phyloP scores from a whole-genome alignment of 2,329 filamentous ascomycete genomes.

The Botrytis fragariae region DNA sequence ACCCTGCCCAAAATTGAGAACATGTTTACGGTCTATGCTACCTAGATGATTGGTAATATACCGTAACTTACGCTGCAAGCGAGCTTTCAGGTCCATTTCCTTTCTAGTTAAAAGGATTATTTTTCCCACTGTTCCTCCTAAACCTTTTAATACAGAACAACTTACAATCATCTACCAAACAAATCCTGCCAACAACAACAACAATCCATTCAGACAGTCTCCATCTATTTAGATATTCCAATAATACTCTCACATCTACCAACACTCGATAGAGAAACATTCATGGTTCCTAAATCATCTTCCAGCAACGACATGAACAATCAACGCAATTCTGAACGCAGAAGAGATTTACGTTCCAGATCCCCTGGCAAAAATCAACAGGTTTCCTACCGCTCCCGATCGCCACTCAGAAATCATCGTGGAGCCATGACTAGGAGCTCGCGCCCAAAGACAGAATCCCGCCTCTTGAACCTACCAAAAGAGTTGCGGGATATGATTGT shows the following conservation, averaged over 20 bases:
- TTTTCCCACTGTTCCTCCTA: not conserved
- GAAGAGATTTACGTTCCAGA: slow-evolving; percentile 21
- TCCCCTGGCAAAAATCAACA: slow-evolving; percentile 18
- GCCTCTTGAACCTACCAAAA: not conserved
- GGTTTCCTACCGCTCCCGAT: slow-evolving; percentile 26
- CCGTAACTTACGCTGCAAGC: not conserved
- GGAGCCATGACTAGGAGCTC: not conserved
- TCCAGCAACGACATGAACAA: not conserved
- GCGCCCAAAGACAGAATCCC: not conserved
- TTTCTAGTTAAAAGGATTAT: not conserved
- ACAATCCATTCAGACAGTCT: not conserved
- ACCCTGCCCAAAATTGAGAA: not conserved
- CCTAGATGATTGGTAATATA: not conserved
- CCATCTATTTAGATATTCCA: too few species aligned
- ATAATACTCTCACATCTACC: not conserved
- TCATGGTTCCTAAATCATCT: not conserved
- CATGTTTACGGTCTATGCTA: not conserved
- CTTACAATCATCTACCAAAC: not conserved
- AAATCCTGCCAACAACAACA: not conserved
- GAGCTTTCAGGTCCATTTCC: not conserved
- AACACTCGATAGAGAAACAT: not conserved
- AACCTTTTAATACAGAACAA: not conserved
- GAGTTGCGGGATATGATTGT: not conserved
- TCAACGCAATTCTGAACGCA: not conserved
- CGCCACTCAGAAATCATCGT: slow-evolving; percentile 24